Conservation (phyloP, 2,329 filamentous ascomycete species). For the Botrytis pseudocinerea region DNA sequence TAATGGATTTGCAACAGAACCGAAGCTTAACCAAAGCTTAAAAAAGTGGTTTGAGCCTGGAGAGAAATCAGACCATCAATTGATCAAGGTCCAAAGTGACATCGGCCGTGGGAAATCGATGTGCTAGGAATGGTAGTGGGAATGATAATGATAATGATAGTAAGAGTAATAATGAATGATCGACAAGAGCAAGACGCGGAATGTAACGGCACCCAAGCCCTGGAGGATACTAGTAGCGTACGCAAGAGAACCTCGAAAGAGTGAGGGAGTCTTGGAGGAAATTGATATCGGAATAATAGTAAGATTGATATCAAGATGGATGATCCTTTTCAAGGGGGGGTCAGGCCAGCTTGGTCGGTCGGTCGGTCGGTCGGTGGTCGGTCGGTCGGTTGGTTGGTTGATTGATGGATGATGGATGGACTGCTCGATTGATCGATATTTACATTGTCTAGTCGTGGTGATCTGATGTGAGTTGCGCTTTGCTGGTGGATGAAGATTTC, state of each 20-base stretch:
- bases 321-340: background rate
- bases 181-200: constrained; percentile 10
- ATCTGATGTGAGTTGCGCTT: background rate
- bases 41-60: background rate
- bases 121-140: background rate
- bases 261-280: background rate
- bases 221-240: background rate
- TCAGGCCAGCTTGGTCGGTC: background rate
- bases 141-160: background rate
- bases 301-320: background rate
- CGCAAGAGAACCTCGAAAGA: background rate
- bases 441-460: background rate
- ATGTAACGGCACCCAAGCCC: background rate
- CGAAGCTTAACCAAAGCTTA: background rate
- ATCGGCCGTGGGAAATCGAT: background rate
- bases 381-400: background rate
- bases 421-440: background rate
- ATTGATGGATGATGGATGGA: background rate
- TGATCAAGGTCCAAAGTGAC: background rate
- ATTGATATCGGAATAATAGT: background rate
- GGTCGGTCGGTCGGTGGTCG: background rate
- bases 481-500: constrained; percentile 3
- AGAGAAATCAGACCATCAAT: background rate
- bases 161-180: background rate
- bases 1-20: background rate